phyloP scores from a whole-genome alignment of 352 stramenopile genomes.

The Plasmopara halstedii region DNA sequence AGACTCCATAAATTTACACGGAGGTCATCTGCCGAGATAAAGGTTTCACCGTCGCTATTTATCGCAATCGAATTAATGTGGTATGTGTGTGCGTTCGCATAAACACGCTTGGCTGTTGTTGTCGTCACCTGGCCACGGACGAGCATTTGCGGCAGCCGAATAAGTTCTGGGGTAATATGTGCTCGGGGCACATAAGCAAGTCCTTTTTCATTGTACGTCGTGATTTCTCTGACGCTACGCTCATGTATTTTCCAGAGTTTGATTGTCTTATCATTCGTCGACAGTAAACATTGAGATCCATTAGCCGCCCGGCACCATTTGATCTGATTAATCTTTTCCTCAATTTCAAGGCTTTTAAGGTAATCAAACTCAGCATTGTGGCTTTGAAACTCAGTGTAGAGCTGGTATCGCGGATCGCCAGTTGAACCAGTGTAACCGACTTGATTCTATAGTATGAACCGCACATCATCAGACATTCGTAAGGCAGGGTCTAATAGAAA shows the following conservation, averaged over 20 bases:
- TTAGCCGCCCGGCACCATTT: slow-evolving; percentile 89
- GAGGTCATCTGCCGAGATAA: slow-evolving; percentile 94
- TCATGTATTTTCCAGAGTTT: slow-evolving; percentile 94
- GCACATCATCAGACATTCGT: neutral
- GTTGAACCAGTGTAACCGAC: slow-evolving; percentile 19
- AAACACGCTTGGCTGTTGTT: slow-evolving; percentile 81
- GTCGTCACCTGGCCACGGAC: slow-evolving; percentile 54
- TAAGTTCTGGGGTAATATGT: slow-evolving; percentile 27
- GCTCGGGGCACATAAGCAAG: slow-evolving; percentile 18
- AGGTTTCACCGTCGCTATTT: slow-evolving; percentile 93
- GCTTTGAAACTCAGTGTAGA: slow-evolving; percentile 94
- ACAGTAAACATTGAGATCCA: slow-evolving; percentile 89
- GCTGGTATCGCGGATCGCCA: slow-evolving; percentile 37
- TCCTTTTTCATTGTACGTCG: slow-evolving; percentile 55
- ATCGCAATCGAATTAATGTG: slow-evolving; percentile 96
- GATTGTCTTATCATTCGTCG: slow-evolving; percentile 97
- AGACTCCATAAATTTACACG: slow-evolving; percentile 95
- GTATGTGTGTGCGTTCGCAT: slow-evolving; percentile 93
- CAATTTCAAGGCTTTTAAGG: slow-evolving; percentile 95
- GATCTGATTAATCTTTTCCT: slow-evolving; percentile 98
- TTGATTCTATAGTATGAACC: slow-evolving; percentile 15
- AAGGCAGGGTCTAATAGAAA: neutral
- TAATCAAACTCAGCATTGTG: slow-evolving; percentile 98
- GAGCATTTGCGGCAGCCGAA: slow-evolving; percentile 45
- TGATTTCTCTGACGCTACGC: slow-evolving; percentile 66